phyloP scores from a whole-genome alignment of 179 eudicot genomes.

The Vitellaria paradoxa region DNA sequence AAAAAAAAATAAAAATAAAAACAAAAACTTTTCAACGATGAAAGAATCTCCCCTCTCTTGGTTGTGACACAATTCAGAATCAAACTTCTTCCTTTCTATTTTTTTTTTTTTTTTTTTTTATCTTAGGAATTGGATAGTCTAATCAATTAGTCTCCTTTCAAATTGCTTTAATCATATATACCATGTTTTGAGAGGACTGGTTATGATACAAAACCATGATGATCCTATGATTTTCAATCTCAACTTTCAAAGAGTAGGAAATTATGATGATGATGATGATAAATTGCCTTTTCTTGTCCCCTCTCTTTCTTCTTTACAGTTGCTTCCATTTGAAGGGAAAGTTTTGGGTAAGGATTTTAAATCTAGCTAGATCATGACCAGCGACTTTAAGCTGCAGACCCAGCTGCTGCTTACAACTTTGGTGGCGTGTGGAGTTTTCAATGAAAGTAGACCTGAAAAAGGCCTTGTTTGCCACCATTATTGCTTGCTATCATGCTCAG shows the following conservation, averaged over 20 bases:
- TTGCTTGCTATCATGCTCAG: too few relatives aligned
- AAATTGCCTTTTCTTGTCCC: not conserved
- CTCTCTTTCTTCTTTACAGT: not conserved
- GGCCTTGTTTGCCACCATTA: too few relatives aligned
- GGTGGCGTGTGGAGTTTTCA: too few relatives aligned
- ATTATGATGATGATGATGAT: not conserved
- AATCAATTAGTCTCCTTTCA: not conserved
- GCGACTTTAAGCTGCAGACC: too few relatives aligned
- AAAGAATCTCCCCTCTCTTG: not conserved
- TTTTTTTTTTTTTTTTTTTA: not conserved
- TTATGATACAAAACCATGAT: conserved; percentile 1
- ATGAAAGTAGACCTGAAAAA: too few relatives aligned
- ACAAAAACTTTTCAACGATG: not conserved
- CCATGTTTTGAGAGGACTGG: not conserved
- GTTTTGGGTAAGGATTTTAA: too few relatives aligned
- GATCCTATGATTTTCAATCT: conserved; percentile 7
- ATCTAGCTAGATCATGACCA: too few relatives aligned
- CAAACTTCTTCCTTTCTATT: too few relatives aligned
- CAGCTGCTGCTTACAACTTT: too few relatives aligned
- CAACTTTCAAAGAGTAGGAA: not conserved
- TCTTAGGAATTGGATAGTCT: not conserved
- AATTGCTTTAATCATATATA: not conserved
- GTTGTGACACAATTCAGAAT: not conserved
- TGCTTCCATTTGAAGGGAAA: not conserved
- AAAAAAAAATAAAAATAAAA: not conserved